Evolutionary conservation across 352 stramenopile species (phyloP), one percentile per base, ranked within the genome.

Genomic region (Paralagenidium karlingii): DNA sequence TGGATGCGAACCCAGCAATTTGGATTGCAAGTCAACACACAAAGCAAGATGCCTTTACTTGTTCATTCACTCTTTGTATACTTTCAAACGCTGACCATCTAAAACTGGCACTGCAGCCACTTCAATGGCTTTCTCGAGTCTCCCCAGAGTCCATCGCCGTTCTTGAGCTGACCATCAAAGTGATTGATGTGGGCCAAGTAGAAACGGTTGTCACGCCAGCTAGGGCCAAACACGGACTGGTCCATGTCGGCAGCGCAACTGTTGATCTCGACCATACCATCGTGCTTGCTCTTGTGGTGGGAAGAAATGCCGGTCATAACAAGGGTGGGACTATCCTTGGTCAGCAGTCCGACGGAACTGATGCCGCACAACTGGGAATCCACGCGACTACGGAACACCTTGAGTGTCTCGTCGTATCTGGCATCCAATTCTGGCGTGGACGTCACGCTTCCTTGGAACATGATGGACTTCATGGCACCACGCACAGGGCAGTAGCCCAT

Each of bases 131-230:
- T 63, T 26, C 55, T 44, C 29, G 51, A 46, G 29, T 38, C 40
- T 25, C 55, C 55, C 39, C 43, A 60, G 33, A 34, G 45, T 12
- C 50, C 55, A 32, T 63, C 46, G 24, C 47, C 45, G 33, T 60
- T 45, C 13, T 41, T 43, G 38, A 64, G 53, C 25, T 43, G 38
- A 6, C 43, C 40, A 28, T 68, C 58, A 5, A 43, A 34, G 38
- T 68, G 58, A 36, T 68, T 68, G 26, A 68, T 44, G 8, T 27
- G 34, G 15, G 58, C 51, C 10, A 45, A 37, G 40, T 68, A 68
- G 38, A 51, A 55, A n/a, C 34, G 38, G 21, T 43, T 43, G 19
- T 31, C 40, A 21, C 45, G 41, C 30, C 42, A 59, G 16, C 34
- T 47, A 8, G 30, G 43, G 25, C 21, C 40, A 38, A 49, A 58